Conservation (phyloP, 2,329 filamentous ascomycete genomes). For the Pyricularia pennisetigena region DNA sequence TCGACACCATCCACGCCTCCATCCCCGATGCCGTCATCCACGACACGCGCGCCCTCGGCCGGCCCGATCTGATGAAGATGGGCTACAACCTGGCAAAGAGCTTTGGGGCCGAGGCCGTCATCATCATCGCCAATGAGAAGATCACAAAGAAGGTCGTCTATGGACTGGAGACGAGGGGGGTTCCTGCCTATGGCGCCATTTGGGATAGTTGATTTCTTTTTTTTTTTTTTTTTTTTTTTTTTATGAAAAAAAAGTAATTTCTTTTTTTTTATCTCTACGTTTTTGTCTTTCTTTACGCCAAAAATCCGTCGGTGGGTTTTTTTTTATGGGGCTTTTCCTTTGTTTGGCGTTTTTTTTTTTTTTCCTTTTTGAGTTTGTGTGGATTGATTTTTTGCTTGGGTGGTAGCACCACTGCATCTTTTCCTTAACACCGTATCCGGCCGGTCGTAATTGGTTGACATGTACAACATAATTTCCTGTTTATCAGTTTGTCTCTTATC, state of each 20-base stretch:
- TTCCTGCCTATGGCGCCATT: slow-evolving; percentile 23
- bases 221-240: neutral
- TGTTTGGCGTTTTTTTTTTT: neutral
- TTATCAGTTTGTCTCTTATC: neutral
- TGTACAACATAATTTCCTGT: neutral
- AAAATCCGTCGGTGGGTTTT: neutral
- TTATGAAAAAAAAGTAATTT: too few species aligned
- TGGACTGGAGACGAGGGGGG: slow-evolving; percentile 17
- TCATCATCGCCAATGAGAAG: slow-evolving; percentile 21
- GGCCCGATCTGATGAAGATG: slow-evolving; percentile 18
- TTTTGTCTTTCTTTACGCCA: neutral
- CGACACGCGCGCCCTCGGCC: slow-evolving; percentile 18
- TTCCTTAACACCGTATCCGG: neutral
- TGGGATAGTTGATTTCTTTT: slow-evolving; percentile 10
- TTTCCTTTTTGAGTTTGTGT: neutral
- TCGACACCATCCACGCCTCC: slow-evolving; percentile 14
- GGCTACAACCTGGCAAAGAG: slow-evolving; percentile 13
- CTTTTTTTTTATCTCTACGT: neutral
- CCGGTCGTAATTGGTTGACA: neutral
- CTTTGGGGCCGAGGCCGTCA: slow-evolving; percentile 19
- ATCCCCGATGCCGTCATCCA: slow-evolving; percentile 20
- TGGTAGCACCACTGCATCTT: neutral
- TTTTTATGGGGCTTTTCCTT: neutral
- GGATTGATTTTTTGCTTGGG: neutral
- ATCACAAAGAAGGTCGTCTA: slow-evolving; percentile 21